Conservation (phyloP, 1,284 basidiomycete genomes). For the Termitomyces sp. region DNA sequence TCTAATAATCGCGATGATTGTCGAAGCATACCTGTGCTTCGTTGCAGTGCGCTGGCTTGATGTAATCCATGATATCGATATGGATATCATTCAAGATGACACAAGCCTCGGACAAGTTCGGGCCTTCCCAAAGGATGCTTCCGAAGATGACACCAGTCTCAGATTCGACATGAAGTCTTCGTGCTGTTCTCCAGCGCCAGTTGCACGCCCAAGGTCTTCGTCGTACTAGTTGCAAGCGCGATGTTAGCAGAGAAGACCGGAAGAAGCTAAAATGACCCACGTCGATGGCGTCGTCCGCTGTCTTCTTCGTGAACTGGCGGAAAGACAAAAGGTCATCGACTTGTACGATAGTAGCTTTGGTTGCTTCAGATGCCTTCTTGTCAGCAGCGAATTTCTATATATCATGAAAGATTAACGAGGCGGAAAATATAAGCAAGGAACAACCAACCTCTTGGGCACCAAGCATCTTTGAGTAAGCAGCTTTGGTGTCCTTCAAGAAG, state of each 20-base stretch:
- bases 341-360: constrained; percentile 75
- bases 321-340: constrained; percentile 92
- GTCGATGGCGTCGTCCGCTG: constrained; percentile 74
- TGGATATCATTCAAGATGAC: constrained; percentile 97
- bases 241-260: constrained; percentile 47
- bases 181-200: constrained; percentile 76
- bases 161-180: constrained; percentile 98
- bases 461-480: constrained; percentile 94
- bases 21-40: constrained; percentile 73
- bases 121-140: constrained; percentile 96
- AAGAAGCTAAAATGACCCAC: constrained; percentile 39
- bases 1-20: neutral
- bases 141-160: constrained; percentile 98
- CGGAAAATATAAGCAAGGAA: neutral
- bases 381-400: constrained; percentile 76
- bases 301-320: constrained; percentile 93
- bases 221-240: constrained; percentile 75
- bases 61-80: constrained; percentile 99
- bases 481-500: constrained; percentile 91
- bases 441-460: constrained; percentile 76
- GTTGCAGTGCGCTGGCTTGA: constrained; percentile 94
- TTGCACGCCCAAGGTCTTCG: constrained; percentile 86
- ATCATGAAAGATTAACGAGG: neutral
- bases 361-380: constrained; percentile 79
- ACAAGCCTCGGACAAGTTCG: constrained; percentile 79